Conservation (phyloP, 148 eudicot genomes). For the Vaccinium corymbosum region DNA sequence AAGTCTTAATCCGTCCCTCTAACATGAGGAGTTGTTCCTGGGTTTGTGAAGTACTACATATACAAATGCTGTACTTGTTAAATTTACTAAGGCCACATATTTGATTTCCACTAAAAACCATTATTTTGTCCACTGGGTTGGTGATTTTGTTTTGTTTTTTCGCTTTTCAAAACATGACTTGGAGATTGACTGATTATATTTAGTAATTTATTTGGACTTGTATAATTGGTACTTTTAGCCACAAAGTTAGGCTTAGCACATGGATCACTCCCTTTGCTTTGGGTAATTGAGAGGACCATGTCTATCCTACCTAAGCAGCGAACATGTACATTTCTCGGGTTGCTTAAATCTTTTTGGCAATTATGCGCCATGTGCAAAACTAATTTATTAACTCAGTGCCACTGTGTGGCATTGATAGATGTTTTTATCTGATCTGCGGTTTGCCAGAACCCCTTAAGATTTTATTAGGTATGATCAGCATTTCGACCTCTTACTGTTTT, state of each 20-base stretch:
- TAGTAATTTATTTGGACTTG: not conserved
- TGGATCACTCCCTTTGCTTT: not conserved
- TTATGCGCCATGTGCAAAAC: not conserved
- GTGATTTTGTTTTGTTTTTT: not conserved
- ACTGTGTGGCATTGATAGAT: not conserved
- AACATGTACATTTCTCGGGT: not conserved
- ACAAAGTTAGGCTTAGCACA: not conserved
- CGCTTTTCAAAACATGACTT: not conserved
- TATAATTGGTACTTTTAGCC: not conserved
- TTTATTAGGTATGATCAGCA: not conserved
- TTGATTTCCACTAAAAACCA: not conserved
- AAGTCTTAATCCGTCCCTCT: not conserved
- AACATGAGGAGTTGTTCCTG: too few relatives aligned
- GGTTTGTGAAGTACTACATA: not conserved
- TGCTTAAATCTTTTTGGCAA: not conserved
- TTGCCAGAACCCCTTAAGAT: not conserved
- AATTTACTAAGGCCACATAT: not conserved
- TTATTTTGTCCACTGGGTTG: not conserved
- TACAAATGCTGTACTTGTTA: not conserved
- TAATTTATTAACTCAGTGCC: not conserved
- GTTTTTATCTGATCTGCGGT: not conserved
- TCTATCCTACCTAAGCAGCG: not conserved
- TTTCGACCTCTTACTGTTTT: not conserved
- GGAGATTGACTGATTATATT: not conserved
- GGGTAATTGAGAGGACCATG: not conserved